Evolutionary conservation across 257 asterid species (phyloP), one percentile per base, ranked within the genome.

Genomic region (Plantago elongata): DNA sequence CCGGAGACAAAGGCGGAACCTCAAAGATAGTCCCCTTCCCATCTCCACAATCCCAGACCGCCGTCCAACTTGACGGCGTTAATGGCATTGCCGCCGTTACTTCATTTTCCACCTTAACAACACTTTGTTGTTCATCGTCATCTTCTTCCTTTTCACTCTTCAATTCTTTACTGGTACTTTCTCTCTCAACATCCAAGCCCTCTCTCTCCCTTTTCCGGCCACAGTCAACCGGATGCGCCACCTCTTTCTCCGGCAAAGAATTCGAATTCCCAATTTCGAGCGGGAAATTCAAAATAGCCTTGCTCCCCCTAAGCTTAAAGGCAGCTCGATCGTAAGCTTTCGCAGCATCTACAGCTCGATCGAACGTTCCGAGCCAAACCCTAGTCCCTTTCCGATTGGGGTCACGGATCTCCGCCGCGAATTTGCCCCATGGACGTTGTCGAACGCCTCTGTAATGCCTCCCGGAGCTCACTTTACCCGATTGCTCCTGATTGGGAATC

Each of bases 31-130:
- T 34, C 10, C 87, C 90, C 65, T 75, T 73, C n/a, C 30, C 79
- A 27, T 83, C 82, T 3, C 73, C 77, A 40, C 68, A 15, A 52
- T 78, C 84, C 89, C 86, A 83, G 63, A 83, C 78, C 2, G 89
- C 45, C 48, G 55, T 67, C 90, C 90, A 83, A 64, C 44, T 77
- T 0, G 90, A 78, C 44, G 86, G 90, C 55, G 86, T 83, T 57
- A 80, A 70, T 7, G 90, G 82, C 11, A 52, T 60, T 0, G 74
- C 74, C 0, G 69, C 62, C 4, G 61, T 11, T 27, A 49, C 1
- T 40, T 45, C 65, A 22, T 52, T 4, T 9, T 70, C 70, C 13
- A n/a, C 1, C 7, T 13, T 54, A 11, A 52, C 30, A 17, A 55
- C 68, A 22, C 27, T 22, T 22, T 22, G 27, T 2, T 22, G 27